Evolutionary conservation across 2,329 filamentous ascomycete species (phyloP).

Genomic region (Pseudogymnoascus sp.): DNA sequence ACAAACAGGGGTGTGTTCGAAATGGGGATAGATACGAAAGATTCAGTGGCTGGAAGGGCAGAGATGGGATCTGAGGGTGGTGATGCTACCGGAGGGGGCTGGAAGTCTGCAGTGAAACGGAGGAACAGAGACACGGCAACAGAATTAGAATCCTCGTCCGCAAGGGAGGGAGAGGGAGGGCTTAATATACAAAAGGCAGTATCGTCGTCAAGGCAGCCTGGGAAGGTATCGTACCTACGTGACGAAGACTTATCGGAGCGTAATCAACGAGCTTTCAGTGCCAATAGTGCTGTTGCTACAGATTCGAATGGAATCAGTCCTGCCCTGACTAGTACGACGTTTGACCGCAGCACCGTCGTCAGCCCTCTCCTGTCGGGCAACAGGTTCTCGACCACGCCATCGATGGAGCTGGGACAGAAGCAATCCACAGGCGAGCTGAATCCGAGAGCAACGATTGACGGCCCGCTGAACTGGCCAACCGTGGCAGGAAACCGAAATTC

Average conservation of each 20-base stretch:
- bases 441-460: slow-evolving; percentile 4
- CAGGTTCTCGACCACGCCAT: neutral
- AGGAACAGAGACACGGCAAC: neutral
- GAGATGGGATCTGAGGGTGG: neutral
- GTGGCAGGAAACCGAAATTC: neutral
- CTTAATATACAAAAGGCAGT: neutral
- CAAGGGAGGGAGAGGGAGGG: neutral
- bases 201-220: neutral
- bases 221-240: neutral
- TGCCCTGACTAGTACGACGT: neutral
- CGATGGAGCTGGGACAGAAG: neutral
- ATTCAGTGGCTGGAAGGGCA: neutral
- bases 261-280: neutral
- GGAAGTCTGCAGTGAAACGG: neutral
- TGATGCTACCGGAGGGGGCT: neutral
- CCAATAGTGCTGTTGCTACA: neutral
- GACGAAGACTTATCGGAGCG: neutral
- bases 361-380: neutral
- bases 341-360: neutral
- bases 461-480: slow-evolving; percentile 9
- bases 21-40: neutral
- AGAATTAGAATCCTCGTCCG: neutral
- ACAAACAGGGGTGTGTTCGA: neutral
- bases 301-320: neutral
- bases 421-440: neutral